Evolutionary conservation across 495 filamentous ascomycete genomes (phyloP).

Genomic region (Daldinia caldariorum): DNA sequence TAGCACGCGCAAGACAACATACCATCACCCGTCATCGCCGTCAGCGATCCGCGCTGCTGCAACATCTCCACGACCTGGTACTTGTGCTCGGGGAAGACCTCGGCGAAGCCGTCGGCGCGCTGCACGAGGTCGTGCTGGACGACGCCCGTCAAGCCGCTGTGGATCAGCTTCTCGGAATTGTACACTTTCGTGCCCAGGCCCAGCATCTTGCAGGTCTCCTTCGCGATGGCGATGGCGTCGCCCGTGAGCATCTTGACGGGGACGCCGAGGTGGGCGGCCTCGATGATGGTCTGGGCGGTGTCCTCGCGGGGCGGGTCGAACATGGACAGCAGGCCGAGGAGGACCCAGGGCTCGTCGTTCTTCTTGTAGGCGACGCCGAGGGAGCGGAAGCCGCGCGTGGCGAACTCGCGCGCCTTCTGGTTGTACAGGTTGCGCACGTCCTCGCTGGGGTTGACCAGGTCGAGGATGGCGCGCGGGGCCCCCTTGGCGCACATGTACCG

Average conservation of each 20-base stretch:
- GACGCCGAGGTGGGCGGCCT: conserved; percentile 85
- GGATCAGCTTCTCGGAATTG: conserved; percentile 85
- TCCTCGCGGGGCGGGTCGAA: conserved; percentile 90
- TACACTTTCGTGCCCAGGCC: conserved; percentile 93
- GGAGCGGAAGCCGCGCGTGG: conserved; percentile 88
- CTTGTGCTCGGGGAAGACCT: conserved; percentile 98
- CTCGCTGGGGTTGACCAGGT: conserved; percentile 77
- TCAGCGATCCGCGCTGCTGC: conserved; percentile 92
- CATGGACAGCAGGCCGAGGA: conserved; percentile 92
- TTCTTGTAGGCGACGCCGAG: conserved; percentile 89
- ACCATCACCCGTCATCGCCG: conserved; percentile 95
- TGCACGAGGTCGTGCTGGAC: conserved; percentile 93
- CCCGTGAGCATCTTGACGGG: conserved; percentile 96
- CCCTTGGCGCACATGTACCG: conserved; percentile 88
- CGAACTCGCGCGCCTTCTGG: conserved; percentile 88
- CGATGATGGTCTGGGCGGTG: conserved; percentile 86
- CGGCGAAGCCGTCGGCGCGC: conserved; percentile 91
- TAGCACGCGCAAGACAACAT: conserved; percentile 6
- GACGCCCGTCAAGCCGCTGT: conserved; percentile 86
- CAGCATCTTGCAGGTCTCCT: conserved; percentile 87
- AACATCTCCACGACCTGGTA: conserved; percentile 97
- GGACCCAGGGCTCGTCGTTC: conserved; percentile 79
- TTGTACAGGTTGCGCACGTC: conserved; percentile 79
- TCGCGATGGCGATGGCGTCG: conserved; percentile 91
- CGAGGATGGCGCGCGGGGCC: conserved; percentile 82